Conservation (phyloP, 2,329 filamentous ascomycete genomes). For the Neopestalotiopsis clavispora region DNA sequence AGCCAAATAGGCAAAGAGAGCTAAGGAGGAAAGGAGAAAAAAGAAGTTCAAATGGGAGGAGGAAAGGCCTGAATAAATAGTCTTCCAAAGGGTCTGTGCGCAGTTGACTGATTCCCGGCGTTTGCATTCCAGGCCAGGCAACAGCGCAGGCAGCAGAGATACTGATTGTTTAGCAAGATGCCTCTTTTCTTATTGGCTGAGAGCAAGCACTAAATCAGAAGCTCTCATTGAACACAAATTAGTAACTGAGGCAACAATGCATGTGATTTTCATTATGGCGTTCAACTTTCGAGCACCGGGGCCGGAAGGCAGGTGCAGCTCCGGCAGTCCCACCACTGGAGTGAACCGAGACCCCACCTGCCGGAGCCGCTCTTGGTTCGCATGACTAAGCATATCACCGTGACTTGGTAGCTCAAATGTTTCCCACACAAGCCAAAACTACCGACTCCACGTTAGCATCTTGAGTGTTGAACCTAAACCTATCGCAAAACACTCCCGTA, state of each 20-base stretch:
- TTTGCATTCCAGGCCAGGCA: background rate
- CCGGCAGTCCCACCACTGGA: background rate
- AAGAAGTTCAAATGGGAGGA: slow-evolving; percentile 18
- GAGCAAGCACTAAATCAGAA: background rate
- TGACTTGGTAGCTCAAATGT: no score
- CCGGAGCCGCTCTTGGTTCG: background rate
- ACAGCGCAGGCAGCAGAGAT: background rate
- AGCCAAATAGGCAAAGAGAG: slow-evolving; percentile 48
- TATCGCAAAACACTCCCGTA: background rate
- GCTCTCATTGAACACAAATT: background rate
- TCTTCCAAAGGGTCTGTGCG: background rate
- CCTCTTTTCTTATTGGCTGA: background rate
- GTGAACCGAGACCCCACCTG: background rate
- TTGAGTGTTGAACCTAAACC: background rate
- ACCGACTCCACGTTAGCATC: background rate
- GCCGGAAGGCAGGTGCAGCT: background rate
- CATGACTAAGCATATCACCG: background rate
- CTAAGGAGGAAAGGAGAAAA: slow-evolving; percentile 24
- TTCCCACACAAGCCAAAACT: background rate
- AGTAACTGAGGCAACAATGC: background rate
- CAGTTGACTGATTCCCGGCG: slow-evolving; percentile 1
- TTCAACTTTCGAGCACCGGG: background rate
- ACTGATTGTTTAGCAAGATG: background rate
- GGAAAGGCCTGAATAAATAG: slow-evolving; percentile 16
- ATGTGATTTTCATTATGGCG: background rate